Evolutionary conservation across 768 basidiomycete species (phyloP).

Genomic region (Phylloporus rhodoxanthus): DNA sequence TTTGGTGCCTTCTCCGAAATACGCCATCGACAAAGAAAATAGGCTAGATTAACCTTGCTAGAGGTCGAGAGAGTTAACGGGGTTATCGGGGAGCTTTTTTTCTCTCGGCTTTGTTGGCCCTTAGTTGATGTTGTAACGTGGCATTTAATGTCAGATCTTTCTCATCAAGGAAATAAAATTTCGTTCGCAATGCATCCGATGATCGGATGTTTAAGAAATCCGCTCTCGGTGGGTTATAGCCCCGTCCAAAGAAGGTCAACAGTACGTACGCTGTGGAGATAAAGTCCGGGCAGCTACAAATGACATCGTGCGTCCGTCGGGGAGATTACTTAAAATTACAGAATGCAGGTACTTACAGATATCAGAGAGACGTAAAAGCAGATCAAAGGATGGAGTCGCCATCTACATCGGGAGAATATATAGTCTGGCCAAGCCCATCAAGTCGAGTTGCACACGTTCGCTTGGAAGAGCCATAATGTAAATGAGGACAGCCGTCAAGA

Average conservation of each 20-base stretch:
- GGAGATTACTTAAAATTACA: constrained; percentile 1
- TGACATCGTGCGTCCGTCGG: constrained; percentile 4
- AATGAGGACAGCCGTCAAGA: constrained; percentile 4
- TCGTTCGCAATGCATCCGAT: constrained; percentile 14
- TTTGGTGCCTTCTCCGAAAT: constrained; percentile 9
- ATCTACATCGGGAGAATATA: constrained; percentile 1
- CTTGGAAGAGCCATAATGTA: background rate
- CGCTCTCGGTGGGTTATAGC: constrained; percentile 6
- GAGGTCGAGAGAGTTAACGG: constrained; percentile 10
- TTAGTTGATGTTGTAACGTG: constrained; percentile 16
- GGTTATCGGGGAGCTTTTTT: constrained; percentile 11
- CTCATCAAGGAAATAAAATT: constrained; percentile 12
- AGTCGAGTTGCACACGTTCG: background rate
- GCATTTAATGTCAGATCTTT: constrained; percentile 16
- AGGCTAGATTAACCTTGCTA: constrained; percentile 25
- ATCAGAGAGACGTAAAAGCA: constrained; percentile 9
- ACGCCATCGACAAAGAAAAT: constrained; percentile 7
- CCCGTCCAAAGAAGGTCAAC: constrained; percentile 8
- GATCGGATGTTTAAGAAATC: constrained; percentile 13
- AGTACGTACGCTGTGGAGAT: constrained; percentile 20
- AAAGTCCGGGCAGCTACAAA: constrained; percentile 6
- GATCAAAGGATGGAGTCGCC: constrained; percentile 9
- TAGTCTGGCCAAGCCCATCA: background rate
- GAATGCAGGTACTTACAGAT: constrained; percentile 10
- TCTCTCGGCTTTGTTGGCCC: constrained; percentile 4